phyloP scores from a whole-genome alignment of 306 rosid species.

The Casuarina glauca region DNA sequence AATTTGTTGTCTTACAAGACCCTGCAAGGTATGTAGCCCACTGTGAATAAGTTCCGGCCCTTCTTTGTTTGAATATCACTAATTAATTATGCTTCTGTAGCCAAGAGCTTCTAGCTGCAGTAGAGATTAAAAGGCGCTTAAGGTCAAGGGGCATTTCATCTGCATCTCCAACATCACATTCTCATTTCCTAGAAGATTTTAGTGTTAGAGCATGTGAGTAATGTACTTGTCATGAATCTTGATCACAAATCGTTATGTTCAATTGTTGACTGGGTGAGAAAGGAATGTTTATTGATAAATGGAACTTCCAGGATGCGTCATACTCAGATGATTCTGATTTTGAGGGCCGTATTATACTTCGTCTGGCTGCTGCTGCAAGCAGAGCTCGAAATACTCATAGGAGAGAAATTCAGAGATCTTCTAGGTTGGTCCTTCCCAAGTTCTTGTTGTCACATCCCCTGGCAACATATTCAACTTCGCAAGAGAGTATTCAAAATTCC shows the following conservation, averaged over 20 bases:
- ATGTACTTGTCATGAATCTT: not conserved
- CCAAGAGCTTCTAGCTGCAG: slow-evolving; percentile 80
- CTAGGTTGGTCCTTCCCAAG: slow-evolving; percentile 58
- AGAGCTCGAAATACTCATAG: slow-evolving; percentile 53
- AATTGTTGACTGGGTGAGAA: slow-evolving; percentile 14
- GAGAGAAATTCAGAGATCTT: slow-evolving; percentile 58
- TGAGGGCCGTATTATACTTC: slow-evolving; percentile 72
- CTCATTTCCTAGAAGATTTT: slow-evolving; percentile 31
- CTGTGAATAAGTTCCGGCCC: not conserved
- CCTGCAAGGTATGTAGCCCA: slow-evolving; percentile 60
- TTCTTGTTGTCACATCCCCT: slow-evolving; percentile 37
- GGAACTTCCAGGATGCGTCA: slow-evolving; percentile 55
- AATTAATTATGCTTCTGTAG: slow-evolving; percentile 35
- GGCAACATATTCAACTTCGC: slow-evolving; percentile 38
- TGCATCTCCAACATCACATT: slow-evolving; percentile 38
- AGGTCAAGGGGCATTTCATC: slow-evolving; percentile 47
- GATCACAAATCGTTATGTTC: not conserved
- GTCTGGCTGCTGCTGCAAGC: slow-evolving; percentile 60
- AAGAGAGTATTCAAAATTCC: slow-evolving; percentile 18
- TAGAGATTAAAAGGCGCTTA: slow-evolving; percentile 53
- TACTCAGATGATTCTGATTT: slow-evolving; percentile 62
- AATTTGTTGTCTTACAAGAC: slow-evolving; percentile 69
- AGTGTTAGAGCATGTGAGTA: slow-evolving; percentile 55
- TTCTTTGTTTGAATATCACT: slow-evolving; percentile 22
- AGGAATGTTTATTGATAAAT: slow-evolving; percentile 16